These are phyloP conservation scores for Takashimella koratensis DNA, from an alignment of 1,284 basidiomycete species.

Conservation along the genomic window DNA sequence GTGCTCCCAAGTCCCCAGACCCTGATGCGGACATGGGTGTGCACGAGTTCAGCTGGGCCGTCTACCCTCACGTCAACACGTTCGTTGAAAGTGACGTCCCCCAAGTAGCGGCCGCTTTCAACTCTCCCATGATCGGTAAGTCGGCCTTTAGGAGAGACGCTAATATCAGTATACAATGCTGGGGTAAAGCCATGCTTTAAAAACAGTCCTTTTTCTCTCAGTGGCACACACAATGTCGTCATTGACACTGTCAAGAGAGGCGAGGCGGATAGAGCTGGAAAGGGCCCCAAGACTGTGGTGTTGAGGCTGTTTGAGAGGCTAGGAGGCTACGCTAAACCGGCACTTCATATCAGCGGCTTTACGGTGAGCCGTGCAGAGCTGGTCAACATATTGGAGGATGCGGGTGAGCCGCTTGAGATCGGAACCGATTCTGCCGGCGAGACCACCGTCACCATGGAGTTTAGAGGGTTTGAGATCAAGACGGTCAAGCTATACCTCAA, in stretches of 20 bases:
- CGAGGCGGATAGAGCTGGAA: slow-evolving; percentile 62
- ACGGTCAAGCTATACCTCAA: slow-evolving; percentile 51
- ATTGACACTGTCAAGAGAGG: slow-evolving; percentile 89
- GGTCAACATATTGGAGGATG: slow-evolving; percentile 78
- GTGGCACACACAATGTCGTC: slow-evolving; percentile 65
- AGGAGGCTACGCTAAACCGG: slow-evolving; percentile 69
- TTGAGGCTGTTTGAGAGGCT: slow-evolving; percentile 81
- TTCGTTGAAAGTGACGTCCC: slow-evolving; percentile 60
- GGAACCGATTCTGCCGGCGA: too few species aligned
- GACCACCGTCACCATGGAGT: slow-evolving; percentile 37
- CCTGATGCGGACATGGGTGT: slow-evolving; percentile 49
- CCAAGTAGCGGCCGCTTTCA: slow-evolving; percentile 72
- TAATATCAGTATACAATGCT: too few species aligned
- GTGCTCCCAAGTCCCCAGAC: slow-evolving; percentile 85
- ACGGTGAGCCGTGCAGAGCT: slow-evolving; percentile 58
- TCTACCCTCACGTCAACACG: slow-evolving; percentile 74
- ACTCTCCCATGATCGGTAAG: slow-evolving; percentile 70
- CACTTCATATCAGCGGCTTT: slow-evolving; percentile 53
- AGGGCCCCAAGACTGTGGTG: slow-evolving; percentile 59
- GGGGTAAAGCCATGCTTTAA: too few species aligned
- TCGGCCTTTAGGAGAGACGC: too few species aligned
- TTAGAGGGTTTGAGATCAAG: slow-evolving; percentile 76
- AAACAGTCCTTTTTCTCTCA: slow-evolving; percentile 48
- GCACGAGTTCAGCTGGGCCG: slow-evolving; percentile 78
- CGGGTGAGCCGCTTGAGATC: slow-evolving; percentile 52